Conservation (phyloP, 805 yeast genomes). For the Geotrichum ghanense region DNA sequence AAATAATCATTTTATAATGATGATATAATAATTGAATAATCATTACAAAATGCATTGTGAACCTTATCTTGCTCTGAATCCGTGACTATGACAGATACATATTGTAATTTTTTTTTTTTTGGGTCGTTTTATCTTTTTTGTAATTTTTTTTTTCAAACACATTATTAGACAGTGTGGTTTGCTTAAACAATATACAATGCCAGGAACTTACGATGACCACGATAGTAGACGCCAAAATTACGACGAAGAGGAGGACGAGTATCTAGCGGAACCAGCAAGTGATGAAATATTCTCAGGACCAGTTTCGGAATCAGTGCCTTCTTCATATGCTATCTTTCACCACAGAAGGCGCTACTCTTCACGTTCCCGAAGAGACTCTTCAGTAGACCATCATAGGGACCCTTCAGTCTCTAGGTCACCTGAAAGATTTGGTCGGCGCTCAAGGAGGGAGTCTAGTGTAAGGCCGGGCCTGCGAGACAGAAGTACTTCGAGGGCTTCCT, state of each 20-base stretch:
- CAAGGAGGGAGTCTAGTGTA: slow-evolving; percentile 3
- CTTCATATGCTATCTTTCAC: slow-evolving; percentile 58
- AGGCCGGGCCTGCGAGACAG: slow-evolving; percentile 3
- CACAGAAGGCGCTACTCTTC: slow-evolving; percentile 22
- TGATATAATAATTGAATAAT: too few relatives aligned
- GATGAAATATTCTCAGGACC: slow-evolving; percentile 64
- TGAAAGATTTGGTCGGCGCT: slow-evolving; percentile 5
- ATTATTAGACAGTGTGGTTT: too few relatives aligned
- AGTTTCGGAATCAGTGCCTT: slow-evolving; percentile 56
- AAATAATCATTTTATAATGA: too few relatives aligned
- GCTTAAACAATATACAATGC: too few relatives aligned
- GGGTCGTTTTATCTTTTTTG: too few relatives aligned
- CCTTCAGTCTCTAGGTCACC: slow-evolving; percentile 4
- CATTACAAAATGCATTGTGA: too few relatives aligned
- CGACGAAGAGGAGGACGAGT: slow-evolving; percentile 7
- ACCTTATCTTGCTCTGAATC: too few relatives aligned
- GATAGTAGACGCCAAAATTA: background rate
- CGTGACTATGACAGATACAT: too few relatives aligned
- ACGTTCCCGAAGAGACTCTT: slow-evolving; percentile 1
- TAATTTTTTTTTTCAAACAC: too few relatives aligned
- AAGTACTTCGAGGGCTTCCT: slow-evolving; percentile 3
- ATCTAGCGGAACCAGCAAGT: slow-evolving; percentile 20
- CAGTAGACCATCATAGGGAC: slow-evolving; percentile 1
- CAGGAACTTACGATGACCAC: background rate
- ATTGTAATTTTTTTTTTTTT: too few relatives aligned